Evolutionary conservation across 495 filamentous ascomycete species (phyloP), one percentile per base, ranked within the genome.

Genomic region (Astrothelium macrocarpum): DNA sequence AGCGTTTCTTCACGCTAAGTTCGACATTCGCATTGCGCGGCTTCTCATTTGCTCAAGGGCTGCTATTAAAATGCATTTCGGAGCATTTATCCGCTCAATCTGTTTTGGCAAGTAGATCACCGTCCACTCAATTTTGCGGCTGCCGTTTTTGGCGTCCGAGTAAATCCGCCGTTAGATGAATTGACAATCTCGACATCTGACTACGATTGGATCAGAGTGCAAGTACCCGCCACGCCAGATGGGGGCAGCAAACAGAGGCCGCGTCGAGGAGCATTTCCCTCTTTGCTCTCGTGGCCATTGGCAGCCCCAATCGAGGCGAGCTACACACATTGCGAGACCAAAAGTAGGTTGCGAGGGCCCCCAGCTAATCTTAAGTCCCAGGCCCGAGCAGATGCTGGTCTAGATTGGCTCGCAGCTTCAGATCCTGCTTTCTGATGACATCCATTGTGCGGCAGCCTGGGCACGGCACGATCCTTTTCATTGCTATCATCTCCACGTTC

Each of bases 381-480:
- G 7, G 25, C 29, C 25, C 23, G 23, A 9, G 49, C 26, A 29
- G 49, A 28, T 20, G 49, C 49, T 56, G 49, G 49, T 29, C 23
- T 29, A 29, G 49, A 56, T 56, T 56, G 20, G 49, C 20, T 2
- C 20, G 26, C 49, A 29, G 49, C 49, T 56, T 20, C 2, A 56
- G 49, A 56, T 28, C 25, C 49, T 56, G 49, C 49, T 56, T 16
- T 9, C 4, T 12, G 49, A 7, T 9, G 20, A 11, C 25, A 25
- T n/a, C n/a, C n/a, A 56, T 56, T 20, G 29, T 16, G 10, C 12
- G 49, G n/a, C 49, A 28, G 49, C 49, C 49, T 56, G 25, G 49
- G 23, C 49, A 25, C 49, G 49, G 49, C 49, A 28, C 49, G 49
- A 29, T 56, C 49, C 49, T 56, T 56, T 29, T 56, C 25, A 56